Base-by-base conservation (phyloP, 2,329 filamentous ascomycete species). In the Chrysoporthe puriensis region DNA sequence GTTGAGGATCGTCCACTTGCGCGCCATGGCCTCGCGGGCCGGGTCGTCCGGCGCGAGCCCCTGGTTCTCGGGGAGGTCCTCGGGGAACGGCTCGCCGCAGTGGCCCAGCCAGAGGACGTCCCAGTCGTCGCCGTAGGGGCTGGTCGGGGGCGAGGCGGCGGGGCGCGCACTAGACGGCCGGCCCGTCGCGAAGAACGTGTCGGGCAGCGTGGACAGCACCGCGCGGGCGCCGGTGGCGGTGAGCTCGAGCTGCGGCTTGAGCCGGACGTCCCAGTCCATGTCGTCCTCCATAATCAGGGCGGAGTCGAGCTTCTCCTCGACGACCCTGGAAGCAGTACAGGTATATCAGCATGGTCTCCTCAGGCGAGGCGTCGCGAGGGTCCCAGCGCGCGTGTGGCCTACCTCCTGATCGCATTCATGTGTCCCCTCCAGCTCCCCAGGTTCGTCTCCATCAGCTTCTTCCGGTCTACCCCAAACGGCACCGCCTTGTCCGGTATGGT, bases 101-200 rank as follows among this genome's bases (percentile, higher is more conserved):
- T 83, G 81, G 36, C 84, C 84, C 1, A 86, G 76, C 83, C 83
- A 86, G 34, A 86, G 77, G 44, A 86, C 73, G 71, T 87, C 84
- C 84, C 84, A 86, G 68, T 80, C 75, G 63, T 80, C 78, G 13
- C 84, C 83, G 71, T 85, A 86, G 36, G 69, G 68, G 32, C 56
- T 67, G 9, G 2, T 8, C 72, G 32, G 67, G 18, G 48, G 63
- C 46, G 58, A 42, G n/a, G 6, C 16, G 4, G 75, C 46, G 11
- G 71, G 69, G 52, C 26, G 26, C 26, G 26, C 26, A 2, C 26
- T 26, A 26, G 66, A 68, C 3, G 66, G 6, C 11, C 68, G 32
- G 54, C 68, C 68, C 14, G 62, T 67, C 8, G 68, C 65, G 59
- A 69, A 69, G 44, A 65, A 64, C 6, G 46, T 21, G 9, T 65